Evolutionary conservation across 1,139 yeast genomes (phyloP).

Genomic region (Yamadazyma triangularis): DNA sequence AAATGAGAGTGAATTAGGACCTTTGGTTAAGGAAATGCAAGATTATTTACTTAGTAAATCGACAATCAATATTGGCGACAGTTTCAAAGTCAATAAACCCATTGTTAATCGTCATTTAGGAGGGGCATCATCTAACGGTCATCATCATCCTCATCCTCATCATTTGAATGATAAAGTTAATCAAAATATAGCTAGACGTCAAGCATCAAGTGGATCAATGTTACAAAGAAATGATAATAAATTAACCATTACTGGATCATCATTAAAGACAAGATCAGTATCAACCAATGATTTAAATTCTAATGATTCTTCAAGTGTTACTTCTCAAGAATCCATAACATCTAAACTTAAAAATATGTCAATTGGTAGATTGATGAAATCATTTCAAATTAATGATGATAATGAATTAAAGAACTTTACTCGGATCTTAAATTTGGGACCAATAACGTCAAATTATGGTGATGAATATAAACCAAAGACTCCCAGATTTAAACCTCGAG

Average conservation of each 20-base stretch:
- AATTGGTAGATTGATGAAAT: slow-evolving; percentile 38
- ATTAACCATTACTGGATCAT: slow-evolving; percentile 25
- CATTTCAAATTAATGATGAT: slow-evolving; percentile 41
- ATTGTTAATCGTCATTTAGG: slow-evolving; percentile 26
- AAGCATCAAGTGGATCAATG: slow-evolving; percentile 31
- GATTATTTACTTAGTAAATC: slow-evolving; percentile 54
- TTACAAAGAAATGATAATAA: slow-evolving; percentile 25
- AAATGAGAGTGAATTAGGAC: slow-evolving; percentile 63
- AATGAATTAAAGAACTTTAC: slow-evolving; percentile 35
- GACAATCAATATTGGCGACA: slow-evolving; percentile 37
- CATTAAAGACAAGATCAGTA: slow-evolving; percentile 27
- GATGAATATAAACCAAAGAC: slow-evolving; percentile 48
- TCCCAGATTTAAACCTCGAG: slow-evolving; percentile 45
- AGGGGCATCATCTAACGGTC: too few relatives aligned
- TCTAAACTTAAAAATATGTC: slow-evolving; percentile 37
- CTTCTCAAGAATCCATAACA: slow-evolving; percentile 33
- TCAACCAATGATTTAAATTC: slow-evolving; percentile 23
- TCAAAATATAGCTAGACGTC: too few relatives aligned
- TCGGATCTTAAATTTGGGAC: slow-evolving; percentile 34
- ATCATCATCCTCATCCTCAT: background rate
- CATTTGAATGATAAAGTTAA: slow-evolving; percentile 7
- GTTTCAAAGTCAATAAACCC: slow-evolving; percentile 33
- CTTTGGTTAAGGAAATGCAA: slow-evolving; percentile 61
- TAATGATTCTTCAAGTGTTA: slow-evolving; percentile 15
- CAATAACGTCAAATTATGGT: slow-evolving; percentile 46